These are phyloP conservation scores for Themeda triandra DNA, from an alignment of 176 grass and related monocot species.

Conservation along the genomic window DNA sequence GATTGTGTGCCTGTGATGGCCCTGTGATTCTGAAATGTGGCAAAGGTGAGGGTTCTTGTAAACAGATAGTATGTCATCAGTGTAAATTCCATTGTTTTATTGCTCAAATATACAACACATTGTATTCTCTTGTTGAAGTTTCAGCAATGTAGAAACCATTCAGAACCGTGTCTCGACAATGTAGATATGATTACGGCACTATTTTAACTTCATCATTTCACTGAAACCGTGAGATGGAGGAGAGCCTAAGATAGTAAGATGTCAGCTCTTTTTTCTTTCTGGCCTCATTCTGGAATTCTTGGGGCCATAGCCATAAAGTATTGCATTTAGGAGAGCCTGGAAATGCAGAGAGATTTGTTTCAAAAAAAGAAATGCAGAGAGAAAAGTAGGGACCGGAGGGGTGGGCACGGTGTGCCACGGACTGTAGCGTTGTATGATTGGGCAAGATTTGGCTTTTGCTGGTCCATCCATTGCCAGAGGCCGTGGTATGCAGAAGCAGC, in stretches of 20 bases:
- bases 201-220: not conserved
- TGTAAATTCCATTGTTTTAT: conserved; percentile 50
- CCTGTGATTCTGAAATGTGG: not conserved
- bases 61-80: not conserved
- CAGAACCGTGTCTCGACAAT: not conserved
- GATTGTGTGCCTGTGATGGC: not conserved
- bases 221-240: not conserved
- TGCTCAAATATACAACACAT: not conserved
- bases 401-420: conserved; percentile 7
- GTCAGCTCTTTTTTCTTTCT: not conserved
- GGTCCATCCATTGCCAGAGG: conserved; percentile 7
- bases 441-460: not conserved
- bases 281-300: not conserved
- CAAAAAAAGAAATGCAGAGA: not conserved
- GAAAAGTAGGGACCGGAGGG: conserved; percentile 4
- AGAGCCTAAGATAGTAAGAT: not conserved
- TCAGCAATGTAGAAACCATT: not conserved
- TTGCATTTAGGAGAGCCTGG: conserved; percentile 14
- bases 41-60: conserved; percentile 35
- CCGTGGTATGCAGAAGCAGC: not conserved
- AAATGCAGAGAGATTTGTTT: not conserved
- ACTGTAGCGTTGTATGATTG: conserved; percentile 29
- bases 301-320: not conserved
- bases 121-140: not conserved
- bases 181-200: not conserved